Conservation (phyloP, 495 filamentous ascomycete species). For the Talaromyces wortmannii region DNA sequence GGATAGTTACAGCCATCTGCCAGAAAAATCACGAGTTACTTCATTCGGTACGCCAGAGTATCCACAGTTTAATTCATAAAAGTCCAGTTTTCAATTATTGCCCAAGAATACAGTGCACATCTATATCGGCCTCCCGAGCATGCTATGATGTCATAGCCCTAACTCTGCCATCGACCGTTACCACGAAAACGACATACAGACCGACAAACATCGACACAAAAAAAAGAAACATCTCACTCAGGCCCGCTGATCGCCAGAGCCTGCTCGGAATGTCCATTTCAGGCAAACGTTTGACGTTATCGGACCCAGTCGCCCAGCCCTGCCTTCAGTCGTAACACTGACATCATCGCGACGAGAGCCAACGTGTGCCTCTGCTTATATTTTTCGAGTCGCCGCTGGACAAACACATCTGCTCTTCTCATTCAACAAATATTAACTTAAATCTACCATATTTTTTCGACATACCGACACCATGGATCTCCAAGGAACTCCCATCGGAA, state of each 20-base stretch:
- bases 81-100: background rate
- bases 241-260: background rate
- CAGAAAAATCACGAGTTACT: too few species aligned
- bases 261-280: background rate
- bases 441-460: constrained; percentile 1
- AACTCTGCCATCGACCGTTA: background rate
- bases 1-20: too few species aligned
- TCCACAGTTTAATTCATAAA: background rate
- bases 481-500: constrained; percentile 37
- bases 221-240: background rate
- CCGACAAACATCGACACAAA: background rate
- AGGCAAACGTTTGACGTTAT: background rate
- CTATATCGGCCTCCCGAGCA: background rate
- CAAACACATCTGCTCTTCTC: background rate
- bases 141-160: background rate
- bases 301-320: constrained; percentile 1
- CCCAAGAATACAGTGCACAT: background rate
- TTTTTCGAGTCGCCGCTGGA: background rate
- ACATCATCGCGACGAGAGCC: constrained; percentile 1
- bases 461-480: constrained; percentile 33
- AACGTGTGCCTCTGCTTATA: background rate
- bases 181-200: background rate
- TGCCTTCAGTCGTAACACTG: background rate
- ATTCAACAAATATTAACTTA: background rate
- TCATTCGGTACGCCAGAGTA: too few species aligned